These are phyloP conservation scores for Pachyrhizus erosus DNA, from an alignment of 306 rosid species.

Conservation along the genomic window DNA sequence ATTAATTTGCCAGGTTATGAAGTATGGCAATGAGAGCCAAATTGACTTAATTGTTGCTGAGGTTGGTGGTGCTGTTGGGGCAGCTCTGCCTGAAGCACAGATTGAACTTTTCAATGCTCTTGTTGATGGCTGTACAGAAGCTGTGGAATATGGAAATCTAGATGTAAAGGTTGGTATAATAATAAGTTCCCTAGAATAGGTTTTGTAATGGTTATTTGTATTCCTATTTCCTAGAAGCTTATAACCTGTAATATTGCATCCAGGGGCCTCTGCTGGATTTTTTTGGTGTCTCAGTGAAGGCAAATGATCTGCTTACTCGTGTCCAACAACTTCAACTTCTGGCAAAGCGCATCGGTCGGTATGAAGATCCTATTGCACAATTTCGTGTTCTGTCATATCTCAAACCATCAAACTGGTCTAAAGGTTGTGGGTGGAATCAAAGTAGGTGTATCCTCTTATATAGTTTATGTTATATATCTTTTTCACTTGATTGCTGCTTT, in stretches of 20 bases:
- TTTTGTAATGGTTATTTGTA: constrained; percentile 25
- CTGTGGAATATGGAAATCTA: constrained; percentile 74
- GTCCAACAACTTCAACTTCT: constrained; percentile 93
- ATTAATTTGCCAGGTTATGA: constrained; percentile 73
- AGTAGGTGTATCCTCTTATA: constrained; percentile 66
- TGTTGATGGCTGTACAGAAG: constrained; percentile 88
- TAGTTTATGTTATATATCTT: constrained; percentile 29
- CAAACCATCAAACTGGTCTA: constrained; percentile 98
- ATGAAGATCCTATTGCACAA: constrained; percentile 92
- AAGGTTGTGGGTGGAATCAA: constrained; percentile 99
- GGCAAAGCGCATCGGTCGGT: constrained; percentile 91
- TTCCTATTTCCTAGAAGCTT: constrained; percentile 39
- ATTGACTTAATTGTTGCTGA: constrained; percentile 75
- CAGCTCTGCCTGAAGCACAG: constrained; percentile 73
- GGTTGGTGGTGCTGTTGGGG: constrained; percentile 83
- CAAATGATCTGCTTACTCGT: constrained; percentile 83
- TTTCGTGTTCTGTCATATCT: constrained; percentile 84
- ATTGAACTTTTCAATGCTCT: constrained; percentile 82
- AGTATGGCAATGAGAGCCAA: constrained; percentile 92
- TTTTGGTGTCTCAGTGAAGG: constrained; percentile 96
- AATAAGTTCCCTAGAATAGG: not conserved
- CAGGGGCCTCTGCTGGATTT: constrained; percentile 98
- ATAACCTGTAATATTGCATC: constrained; percentile 45
- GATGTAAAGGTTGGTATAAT: constrained; percentile 82
- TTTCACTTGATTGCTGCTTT: constrained; percentile 16